Evolutionary conservation across 2,329 filamentous ascomycete species (phyloP).

Genomic region (Clarireedia homoeocarpa): DNA sequence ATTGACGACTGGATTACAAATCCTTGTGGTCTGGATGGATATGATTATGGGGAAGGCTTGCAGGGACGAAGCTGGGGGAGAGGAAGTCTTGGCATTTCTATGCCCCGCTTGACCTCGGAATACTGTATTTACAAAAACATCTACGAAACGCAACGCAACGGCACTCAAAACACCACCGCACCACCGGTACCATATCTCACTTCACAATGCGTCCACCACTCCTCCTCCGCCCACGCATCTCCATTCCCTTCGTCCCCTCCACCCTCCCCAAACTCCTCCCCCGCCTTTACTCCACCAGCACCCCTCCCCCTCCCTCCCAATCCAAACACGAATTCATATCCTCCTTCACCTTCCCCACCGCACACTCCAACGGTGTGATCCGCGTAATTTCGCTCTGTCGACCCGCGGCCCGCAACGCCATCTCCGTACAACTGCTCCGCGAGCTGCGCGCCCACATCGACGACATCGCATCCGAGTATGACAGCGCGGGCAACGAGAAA

Average conservation of each 20-base stretch:
- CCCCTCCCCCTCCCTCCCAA: slow-evolving; percentile 4
- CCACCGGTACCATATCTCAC: too few relatives aligned
- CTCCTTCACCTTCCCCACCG: slow-evolving; percentile 3
- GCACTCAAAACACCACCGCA: too few relatives aligned
- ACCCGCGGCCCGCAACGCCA: slow-evolving; percentile 79
- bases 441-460: slow-evolving; percentile 67
- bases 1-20: too few relatives aligned
- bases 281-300: slow-evolving; percentile 10
- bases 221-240: not conserved
- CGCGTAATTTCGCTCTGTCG: slow-evolving; percentile 83
- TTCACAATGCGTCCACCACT: not conserved
- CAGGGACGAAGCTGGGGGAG: too few relatives aligned
- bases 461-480: slow-evolving; percentile 58
- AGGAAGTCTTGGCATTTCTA: too few relatives aligned
- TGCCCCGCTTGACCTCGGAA: too few relatives aligned
- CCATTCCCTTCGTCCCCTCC: not conserved
- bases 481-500: slow-evolving; percentile 44
- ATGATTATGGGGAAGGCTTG: too few relatives aligned
- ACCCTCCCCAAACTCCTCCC: slow-evolving; percentile 9
- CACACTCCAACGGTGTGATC: slow-evolving; percentile 56
- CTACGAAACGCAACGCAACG: too few relatives aligned
- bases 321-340: slow-evolving; percentile 10
- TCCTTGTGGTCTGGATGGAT: too few relatives aligned
- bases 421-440: slow-evolving; percentile 70
- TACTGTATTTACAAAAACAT: too few relatives aligned